Conservation (phyloP, 345 rosid species). For the Kernera saxatilis region DNA sequence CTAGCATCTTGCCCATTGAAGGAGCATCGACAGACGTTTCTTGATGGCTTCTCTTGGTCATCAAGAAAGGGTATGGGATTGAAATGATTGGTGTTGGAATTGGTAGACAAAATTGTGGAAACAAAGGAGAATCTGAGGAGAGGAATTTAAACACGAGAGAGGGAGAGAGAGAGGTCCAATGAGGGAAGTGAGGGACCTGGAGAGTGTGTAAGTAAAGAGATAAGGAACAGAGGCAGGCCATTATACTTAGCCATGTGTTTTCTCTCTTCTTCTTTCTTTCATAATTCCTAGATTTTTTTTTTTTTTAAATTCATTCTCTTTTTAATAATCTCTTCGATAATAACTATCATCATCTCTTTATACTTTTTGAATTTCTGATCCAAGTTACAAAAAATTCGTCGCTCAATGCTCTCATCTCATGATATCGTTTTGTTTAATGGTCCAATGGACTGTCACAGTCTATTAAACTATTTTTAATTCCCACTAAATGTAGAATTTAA, state of each 20-base stretch:
- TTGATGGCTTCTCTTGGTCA: conserved; percentile 57
- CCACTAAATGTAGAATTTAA: conserved; percentile 10
- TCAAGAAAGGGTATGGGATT: conserved; percentile 9
- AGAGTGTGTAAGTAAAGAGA: conserved; percentile 33
- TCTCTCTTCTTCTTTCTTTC: background rate
- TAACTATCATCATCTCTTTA: background rate
- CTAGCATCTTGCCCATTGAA: conserved; percentile 33
- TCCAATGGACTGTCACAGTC: conserved; percentile 20
- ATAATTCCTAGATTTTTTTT: background rate
- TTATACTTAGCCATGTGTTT: conserved; percentile 33
- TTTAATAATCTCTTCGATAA: background rate
- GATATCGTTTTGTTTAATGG: conserved; percentile 7
- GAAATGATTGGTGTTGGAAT: conserved; percentile 15
- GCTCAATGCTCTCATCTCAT: conserved; percentile 14
- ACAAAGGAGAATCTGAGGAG: conserved; percentile 5
- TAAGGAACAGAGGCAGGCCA: conserved; percentile 40
- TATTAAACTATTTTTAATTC: background rate
- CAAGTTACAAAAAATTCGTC: conserved; percentile 29
- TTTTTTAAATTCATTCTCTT: too few relatives aligned
- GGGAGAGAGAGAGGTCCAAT: conserved; percentile 29
- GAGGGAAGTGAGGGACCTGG: conserved; percentile 23
- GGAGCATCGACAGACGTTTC: conserved; percentile 34
- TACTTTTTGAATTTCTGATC: conserved; percentile 7
- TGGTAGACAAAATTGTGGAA: conserved; percentile 18
- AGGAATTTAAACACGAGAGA: conserved; percentile 19